Base-by-base conservation (phyloP, 31 red algal species). In the Endocladia muricata region DNA sequence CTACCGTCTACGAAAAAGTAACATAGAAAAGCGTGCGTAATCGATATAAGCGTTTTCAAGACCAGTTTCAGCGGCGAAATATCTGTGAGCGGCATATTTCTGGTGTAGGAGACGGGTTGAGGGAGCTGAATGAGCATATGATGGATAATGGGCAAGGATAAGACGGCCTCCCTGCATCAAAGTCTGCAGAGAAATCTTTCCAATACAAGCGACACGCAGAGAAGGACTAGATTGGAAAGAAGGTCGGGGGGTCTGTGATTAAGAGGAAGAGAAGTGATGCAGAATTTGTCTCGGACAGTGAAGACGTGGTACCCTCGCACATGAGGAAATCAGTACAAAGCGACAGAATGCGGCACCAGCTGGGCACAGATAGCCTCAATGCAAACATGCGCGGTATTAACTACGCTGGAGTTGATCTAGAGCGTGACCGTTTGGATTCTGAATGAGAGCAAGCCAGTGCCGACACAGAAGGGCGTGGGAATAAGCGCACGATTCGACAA, bases 341-440 rank as follows among this genome's bases (percentile, higher is more conserved):
- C 28, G 58, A 22, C 8, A 9, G 28, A 63, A 23, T 9, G 8
- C 8, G 8, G 8, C 58, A 8, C 9, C 11, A 8, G 22, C 8
- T 28, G 8, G 58, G 22, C 28, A 63, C 28, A 23, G 19, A 9
- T 63, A 23, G 8, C 8, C 28, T 63, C 28, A 22, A 9, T 23
- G 8, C 28, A 28, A 70, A 70, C 65, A 26, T 70, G 37, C 65
- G 28, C 9, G 65, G 41, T 41, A 36, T 36, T 41, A 36, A 70
- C 65, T 36, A 41, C 26, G 65, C 37, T 11, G 8, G 11, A 8
- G 41, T 70, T 70, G 28, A 36, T 11, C 37, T 70, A 6, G 28
- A 70, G 5, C 65, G 31, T 41, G 65, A 25, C 11, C 6, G 34
- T 7, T 25, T 70, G 13, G 8, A 70, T 7, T 70, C 41, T 37